phyloP scores from a whole-genome alignment of 768 basidiomycete genomes.

The Macrolepiota dolichaula region DNA sequence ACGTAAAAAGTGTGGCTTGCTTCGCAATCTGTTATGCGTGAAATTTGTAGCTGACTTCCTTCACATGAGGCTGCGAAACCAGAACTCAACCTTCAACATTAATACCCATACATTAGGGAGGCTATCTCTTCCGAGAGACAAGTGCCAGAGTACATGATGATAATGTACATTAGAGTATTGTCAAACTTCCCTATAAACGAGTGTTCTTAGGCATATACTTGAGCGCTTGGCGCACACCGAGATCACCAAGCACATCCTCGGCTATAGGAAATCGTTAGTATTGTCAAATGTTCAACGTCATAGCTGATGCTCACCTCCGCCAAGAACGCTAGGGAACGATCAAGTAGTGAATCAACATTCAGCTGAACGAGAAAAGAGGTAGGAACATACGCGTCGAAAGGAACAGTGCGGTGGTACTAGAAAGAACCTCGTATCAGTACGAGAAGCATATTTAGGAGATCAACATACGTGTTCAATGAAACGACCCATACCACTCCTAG shows the following conservation, averaged over 20 bases:
- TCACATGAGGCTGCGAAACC: neutral
- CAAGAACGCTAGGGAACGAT: neutral
- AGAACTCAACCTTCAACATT: neutral
- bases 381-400: conserved; percentile 49
- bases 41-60: conserved; percentile 73
- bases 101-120: no score
- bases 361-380: neutral
- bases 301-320: neutral
- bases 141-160: no score
- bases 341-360: conserved; percentile 9
- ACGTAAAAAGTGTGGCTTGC: no score
- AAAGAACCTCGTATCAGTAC: neutral
- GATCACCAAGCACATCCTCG: conserved; percentile 69
- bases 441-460: neutral
- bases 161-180: neutral
- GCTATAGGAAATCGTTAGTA: conserved; percentile 21
- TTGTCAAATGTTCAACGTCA: neutral
- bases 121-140: no score
- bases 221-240: conserved; percentile 73
- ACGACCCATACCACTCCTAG: conserved; percentile 50
- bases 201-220: conserved; percentile 61
- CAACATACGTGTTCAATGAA: conserved; percentile 13
- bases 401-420: conserved; percentile 46
- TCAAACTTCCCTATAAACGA: conserved; percentile 5
- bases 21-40: conserved; percentile 76